Evolutionary conservation across 1,139 yeast species (phyloP).

Genomic region (Yamadazyma songkhlaensis): DNA sequence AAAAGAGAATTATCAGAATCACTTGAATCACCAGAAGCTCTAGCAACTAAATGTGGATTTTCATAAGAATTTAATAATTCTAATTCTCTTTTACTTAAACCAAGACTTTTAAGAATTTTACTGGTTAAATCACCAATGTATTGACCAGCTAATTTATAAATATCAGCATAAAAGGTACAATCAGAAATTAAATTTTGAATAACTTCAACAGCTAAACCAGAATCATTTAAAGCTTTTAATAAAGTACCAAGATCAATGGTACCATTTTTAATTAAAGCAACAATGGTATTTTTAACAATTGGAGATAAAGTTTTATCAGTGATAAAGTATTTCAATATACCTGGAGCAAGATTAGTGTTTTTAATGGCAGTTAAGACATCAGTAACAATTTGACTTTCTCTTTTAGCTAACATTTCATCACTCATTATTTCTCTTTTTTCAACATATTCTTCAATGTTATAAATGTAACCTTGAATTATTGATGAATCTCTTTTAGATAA

Average conservation of each 20-base stretch:
- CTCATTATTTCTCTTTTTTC: conserved; percentile 30
- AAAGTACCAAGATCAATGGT: conserved; percentile 35
- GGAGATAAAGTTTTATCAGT: conserved; percentile 31
- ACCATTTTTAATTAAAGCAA: conserved; percentile 32
- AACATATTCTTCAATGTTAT: conserved; percentile 25
- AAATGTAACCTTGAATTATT: conserved; percentile 26
- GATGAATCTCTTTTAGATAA: conserved; percentile 34
- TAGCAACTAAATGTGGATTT: conserved; percentile 7
- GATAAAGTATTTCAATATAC: conserved; percentile 31
- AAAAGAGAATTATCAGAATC: conserved; percentile 18
- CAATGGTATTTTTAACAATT: conserved; percentile 29
- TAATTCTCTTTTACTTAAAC: conserved; percentile 22
- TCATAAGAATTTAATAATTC: conserved; percentile 8
- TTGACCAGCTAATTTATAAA: conserved; percentile 34
- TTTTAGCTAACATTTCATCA: conserved; percentile 25
- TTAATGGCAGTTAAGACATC: conserved; percentile 40
- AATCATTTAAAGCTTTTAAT: conserved; percentile 41
- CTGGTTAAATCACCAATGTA: conserved; percentile 31
- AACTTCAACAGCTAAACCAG: conserved; percentile 42
- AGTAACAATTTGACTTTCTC: conserved; percentile 44
- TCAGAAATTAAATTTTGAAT: conserved; percentile 36
- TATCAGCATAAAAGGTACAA: conserved; percentile 41
- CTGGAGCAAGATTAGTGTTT: conserved; percentile 39
- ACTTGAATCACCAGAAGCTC: conserved; percentile 7
- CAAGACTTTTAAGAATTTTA: conserved; percentile 23